Conservation (phyloP, 2,329 filamentous ascomycete species). For the Exophiala mesophila region DNA sequence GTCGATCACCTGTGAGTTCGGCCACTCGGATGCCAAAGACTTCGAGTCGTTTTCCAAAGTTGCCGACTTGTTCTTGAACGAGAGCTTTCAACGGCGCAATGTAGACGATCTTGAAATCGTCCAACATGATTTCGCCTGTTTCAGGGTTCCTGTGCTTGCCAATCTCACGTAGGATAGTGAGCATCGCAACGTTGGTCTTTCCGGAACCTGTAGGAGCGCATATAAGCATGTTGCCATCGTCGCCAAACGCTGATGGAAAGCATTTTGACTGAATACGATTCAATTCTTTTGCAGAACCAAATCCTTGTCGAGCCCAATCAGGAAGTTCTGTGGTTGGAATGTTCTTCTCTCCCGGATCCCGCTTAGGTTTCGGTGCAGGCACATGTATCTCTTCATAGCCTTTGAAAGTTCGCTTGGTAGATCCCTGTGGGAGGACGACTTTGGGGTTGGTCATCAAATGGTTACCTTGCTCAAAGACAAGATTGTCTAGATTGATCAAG, state of each 20-base stretch:
- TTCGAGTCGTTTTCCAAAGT: conserved; percentile 87
- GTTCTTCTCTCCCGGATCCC: conserved; percentile 71
- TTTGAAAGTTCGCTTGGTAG: conserved; percentile 92
- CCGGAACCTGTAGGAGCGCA: conserved; percentile 96
- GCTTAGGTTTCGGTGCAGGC: conserved; percentile 81
- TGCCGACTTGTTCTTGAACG: conserved; percentile 96
- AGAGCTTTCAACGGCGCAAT: conserved; percentile 93
- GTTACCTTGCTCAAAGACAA: conserved; percentile 96
- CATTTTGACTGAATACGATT: conserved; percentile 96
- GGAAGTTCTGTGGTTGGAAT: conserved; percentile 84
- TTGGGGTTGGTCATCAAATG: conserved; percentile 99
- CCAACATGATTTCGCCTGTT: conserved; percentile 90
- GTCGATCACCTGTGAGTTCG: conserved; percentile 95
- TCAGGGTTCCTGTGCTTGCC: conserved; percentile 86
- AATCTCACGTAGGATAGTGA: conserved; percentile 91
- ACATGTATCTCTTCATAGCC: conserved; percentile 99
- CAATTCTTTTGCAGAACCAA: conserved; percentile 77
- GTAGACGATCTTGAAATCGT: conserved; percentile 97
- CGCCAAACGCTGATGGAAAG: conserved; percentile 82
- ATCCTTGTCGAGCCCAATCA: conserved; percentile 83
- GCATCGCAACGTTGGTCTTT: conserved; percentile 98
- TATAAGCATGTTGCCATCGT: conserved; percentile 96
- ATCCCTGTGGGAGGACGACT: conserved; percentile 87
- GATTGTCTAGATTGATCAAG: conserved; percentile 88
- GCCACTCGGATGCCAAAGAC: conserved; percentile 87